These are phyloP conservation scores for Penicillium sp. DNA, from an alignment of 2,329 filamentous ascomycete genomes.

Conservation along the genomic window DNA sequence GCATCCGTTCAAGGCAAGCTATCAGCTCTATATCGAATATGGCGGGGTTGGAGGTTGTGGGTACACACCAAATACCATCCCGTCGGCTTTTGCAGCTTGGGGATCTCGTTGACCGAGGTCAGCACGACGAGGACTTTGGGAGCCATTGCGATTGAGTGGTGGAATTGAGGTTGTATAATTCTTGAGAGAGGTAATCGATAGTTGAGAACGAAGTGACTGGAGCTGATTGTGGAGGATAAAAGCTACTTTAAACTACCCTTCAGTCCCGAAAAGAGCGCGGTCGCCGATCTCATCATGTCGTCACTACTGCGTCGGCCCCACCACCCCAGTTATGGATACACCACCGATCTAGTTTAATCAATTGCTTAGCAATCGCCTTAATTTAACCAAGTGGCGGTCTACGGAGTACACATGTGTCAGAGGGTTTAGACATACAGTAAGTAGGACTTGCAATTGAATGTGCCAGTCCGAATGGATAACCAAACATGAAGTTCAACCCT, in stretches of 20 bases:
- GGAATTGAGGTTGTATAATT: neutral
- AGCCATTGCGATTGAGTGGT: slow-evolving; percentile 27
- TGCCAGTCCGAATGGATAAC: too few relatives aligned
- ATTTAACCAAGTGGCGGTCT: neutral
- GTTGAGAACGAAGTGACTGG: too few relatives aligned
- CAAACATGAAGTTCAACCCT: too few relatives aligned
- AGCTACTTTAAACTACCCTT: too few relatives aligned
- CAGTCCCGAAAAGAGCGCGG: neutral
- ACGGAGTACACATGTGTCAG: neutral
- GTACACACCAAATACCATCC: slow-evolving; percentile 68
- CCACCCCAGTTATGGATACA: neutral
- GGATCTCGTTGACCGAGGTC: slow-evolving; percentile 60
- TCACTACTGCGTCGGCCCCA: too few relatives aligned
- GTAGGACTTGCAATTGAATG: too few relatives aligned
- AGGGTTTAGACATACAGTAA: too few relatives aligned
- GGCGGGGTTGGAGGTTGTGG: neutral
- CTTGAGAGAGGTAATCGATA: neutral
- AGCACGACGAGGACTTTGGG: slow-evolving; percentile 71
- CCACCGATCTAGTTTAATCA: too few relatives aligned
- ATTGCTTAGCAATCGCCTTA: too few relatives aligned
- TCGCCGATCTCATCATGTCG: too few relatives aligned
- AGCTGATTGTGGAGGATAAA: neutral
- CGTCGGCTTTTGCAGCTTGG: slow-evolving; percentile 53
- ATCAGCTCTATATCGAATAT: neutral
- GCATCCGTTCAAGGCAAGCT: too few relatives aligned